Base-by-base conservation (phyloP, 768 basidiomycete genomes). In the Trametes villosa region DNA sequence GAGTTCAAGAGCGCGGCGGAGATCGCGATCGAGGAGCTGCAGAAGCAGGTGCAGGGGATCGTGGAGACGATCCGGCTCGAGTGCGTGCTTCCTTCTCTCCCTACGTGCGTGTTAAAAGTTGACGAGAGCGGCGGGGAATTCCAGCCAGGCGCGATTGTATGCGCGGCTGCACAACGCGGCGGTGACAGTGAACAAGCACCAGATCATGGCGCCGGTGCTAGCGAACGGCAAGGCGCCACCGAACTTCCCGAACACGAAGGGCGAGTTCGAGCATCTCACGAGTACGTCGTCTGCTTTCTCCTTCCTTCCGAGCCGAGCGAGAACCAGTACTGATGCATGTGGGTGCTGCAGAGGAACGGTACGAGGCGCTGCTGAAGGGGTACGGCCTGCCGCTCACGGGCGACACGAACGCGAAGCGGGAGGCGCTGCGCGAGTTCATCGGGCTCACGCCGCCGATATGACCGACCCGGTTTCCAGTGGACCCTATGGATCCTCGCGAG, bases 231-330 rank as follows among this genome's bases (percentile, higher is more conserved):
- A 79, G 65, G 65, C 72, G 0, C 76, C 70, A 26, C 42, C 62
- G 9, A 73, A 75, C 51, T 77, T 77, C 68, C 78, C 78, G 11
- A 45, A 40, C 4, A 73, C 75, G 0, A 74, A 76, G 51, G 78
- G 78, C 54, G 78, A 79, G 62, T 79, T 79, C 52, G 78, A 79
- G 62, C 78, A 79, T 63, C 71, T 79, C n/a, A 79, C 78, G 18
- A 79, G 78, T 79, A 46, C 38, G 73, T 71, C 44, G 7, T 44
- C 3, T 31, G n/a, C 22, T 40, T 24, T 6, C 29, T 36, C 22
- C n/a, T 24, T 26, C 46, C 15, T 8, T n/a, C n/a, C n/a, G n/a
- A n/a, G n/a, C n/a, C n/a, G n/a, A n/a, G n/a, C n/a, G n/a, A n/a
- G 40, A 9, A 52, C 40, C 17, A 36, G 31, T n/a, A 34, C 24